Evolutionary conservation across 2,329 filamentous ascomycete species (phyloP).

Genomic region (Monilinia aucupariae): DNA sequence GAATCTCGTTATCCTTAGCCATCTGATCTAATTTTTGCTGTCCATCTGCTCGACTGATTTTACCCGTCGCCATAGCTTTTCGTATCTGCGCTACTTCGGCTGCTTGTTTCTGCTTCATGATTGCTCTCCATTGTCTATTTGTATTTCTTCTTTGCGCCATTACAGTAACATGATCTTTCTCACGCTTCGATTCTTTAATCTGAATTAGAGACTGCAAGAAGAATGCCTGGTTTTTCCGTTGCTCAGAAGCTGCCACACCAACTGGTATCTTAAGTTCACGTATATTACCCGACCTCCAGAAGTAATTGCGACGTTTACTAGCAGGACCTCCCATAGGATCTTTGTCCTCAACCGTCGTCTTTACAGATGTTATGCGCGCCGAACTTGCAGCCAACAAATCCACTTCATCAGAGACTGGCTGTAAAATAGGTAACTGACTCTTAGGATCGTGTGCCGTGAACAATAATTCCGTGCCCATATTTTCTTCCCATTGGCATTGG

Average conservation of each 20-base stretch:
- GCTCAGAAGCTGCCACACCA: constrained; percentile 29
- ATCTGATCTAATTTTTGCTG: constrained; percentile 24
- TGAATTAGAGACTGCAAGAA: constrained; percentile 64
- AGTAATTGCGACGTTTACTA: constrained; percentile 1
- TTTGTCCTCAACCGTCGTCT: constrained; percentile 19
- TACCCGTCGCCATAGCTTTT: constrained; percentile 18
- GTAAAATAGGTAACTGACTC: constrained; percentile 42
- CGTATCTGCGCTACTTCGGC: constrained; percentile 24
- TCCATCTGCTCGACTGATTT: constrained; percentile 13
- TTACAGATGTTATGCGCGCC: constrained; percentile 61
- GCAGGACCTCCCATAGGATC: constrained; percentile 5
- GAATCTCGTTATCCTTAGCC: constrained; percentile 21
- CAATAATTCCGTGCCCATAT: constrained; percentile 78
- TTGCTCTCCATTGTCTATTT: constrained; percentile 24
- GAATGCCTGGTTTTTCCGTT: constrained; percentile 40
- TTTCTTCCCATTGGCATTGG: constrained; percentile 73
- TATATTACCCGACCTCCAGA: constrained; percentile 9
- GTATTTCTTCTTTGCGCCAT: constrained; percentile 40
- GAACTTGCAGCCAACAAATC: constrained; percentile 69
- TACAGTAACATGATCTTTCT: constrained; percentile 60
- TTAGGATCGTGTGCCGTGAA: constrained; percentile 50
- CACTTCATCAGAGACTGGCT: constrained; percentile 52
- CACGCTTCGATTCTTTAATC: constrained; percentile 58
- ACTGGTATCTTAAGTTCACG: constrained; percentile 20
- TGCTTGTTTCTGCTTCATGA: constrained; percentile 18